phyloP scores from a whole-genome alignment of 2,329 filamentous ascomycete species.

The Scedosporium minutisporum region DNA sequence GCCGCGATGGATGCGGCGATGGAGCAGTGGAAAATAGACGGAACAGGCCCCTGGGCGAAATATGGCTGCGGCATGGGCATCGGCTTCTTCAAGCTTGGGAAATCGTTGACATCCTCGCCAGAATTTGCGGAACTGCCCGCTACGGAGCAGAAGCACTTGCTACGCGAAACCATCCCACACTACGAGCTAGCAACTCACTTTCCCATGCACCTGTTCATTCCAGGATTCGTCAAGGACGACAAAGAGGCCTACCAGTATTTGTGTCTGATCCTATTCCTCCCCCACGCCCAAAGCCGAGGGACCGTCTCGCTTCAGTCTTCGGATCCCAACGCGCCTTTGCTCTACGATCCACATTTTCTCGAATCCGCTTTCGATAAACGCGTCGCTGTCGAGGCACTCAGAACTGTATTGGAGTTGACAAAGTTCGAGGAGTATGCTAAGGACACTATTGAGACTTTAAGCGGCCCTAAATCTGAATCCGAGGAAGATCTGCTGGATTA shows the following conservation, averaged over 20 bases:
- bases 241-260: constrained; percentile 27
- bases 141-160: constrained; percentile 32
- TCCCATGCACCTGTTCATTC: constrained; percentile 31
- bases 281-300: constrained; percentile 45
- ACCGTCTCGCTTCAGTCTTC: constrained; percentile 41
- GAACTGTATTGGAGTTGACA: constrained; percentile 30
- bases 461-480: constrained; percentile 32
- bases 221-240: constrained; percentile 21
- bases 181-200: constrained; percentile 44
- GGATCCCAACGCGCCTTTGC: constrained; percentile 38
- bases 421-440: constrained; percentile 34
- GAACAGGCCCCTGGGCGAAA: constrained; percentile 28
- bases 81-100: constrained; percentile 34
- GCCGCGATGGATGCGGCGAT: constrained; percentile 32
- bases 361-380: constrained; percentile 44
- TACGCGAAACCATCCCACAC: constrained; percentile 41
- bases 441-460: constrained; percentile 29
- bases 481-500: constrained; percentile 43
- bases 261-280: constrained; percentile 34
- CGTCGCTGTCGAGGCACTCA: constrained; percentile 36
- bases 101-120: constrained; percentile 22
- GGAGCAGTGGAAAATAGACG: constrained; percentile 36
- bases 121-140: constrained; percentile 42
- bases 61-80: constrained; percentile 28
- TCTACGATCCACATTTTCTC: constrained; percentile 44